Conservation (phyloP, 164 flowering plant genomes). For the Macadamia integrifolia region DNA sequence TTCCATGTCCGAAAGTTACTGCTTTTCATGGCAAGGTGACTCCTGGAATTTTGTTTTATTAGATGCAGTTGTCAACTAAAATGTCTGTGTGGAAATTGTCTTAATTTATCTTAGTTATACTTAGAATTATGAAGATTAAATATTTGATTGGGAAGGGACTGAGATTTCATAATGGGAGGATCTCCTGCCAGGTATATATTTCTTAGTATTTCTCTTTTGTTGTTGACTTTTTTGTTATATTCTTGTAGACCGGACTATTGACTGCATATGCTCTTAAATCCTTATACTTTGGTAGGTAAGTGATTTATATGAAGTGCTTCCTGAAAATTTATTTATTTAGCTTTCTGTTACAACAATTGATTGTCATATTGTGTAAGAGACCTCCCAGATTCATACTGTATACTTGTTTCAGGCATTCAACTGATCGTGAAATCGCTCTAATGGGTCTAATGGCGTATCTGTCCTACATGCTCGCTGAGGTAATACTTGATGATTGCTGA, state of each 20-base stretch:
- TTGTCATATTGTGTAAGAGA: neutral
- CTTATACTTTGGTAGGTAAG: constrained; percentile 72
- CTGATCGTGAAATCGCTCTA: constrained; percentile 71
- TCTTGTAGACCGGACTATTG: constrained; percentile 66
- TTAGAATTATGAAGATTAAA: no score
- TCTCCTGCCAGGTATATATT: neutral
- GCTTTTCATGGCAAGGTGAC: no score
- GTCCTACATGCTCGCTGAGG: constrained; percentile 93
- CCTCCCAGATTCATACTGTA: neutral
- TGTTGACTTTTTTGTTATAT: constrained; percentile 1
- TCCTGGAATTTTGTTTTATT: no score
- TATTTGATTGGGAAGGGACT: no score
- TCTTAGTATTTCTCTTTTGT: neutral
- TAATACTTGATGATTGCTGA: constrained; percentile 13
- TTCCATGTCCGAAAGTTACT: no score
- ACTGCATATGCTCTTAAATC: constrained; percentile 61
- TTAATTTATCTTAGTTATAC: neutral
- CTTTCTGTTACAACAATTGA: neutral
- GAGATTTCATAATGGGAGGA: neutral
- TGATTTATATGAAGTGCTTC: neutral
- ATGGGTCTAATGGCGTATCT: constrained; percentile 85
- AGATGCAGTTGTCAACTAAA: no score
- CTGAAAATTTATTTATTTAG: neutral
- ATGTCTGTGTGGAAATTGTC: no score
- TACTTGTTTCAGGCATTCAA: constrained; percentile 58